Evolutionary conservation across 2,329 filamentous ascomycete genomes (phyloP).

Genomic region (Botrytis paeoniae): DNA sequence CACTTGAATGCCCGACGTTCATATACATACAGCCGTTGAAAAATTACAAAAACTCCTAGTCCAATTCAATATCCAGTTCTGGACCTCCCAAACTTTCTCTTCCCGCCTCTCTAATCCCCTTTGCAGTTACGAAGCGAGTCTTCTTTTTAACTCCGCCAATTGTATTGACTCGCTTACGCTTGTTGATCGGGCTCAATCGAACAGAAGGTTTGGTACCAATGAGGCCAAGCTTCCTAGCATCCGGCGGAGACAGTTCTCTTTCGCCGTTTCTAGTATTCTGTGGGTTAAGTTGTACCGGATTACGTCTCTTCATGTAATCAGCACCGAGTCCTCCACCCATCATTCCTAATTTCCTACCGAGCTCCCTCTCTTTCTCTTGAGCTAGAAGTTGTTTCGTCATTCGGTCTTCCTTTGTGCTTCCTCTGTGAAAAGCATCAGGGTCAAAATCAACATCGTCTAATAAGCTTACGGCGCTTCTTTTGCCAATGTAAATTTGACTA

Average conservation of each 20-base stretch:
- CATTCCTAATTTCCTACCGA: constrained; percentile 64
- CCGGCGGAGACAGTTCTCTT: constrained; percentile 38
- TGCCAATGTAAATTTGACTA: constrained; percentile 51
- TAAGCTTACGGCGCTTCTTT: constrained; percentile 56
- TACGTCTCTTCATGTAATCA: constrained; percentile 60
- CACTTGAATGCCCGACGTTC: neutral
- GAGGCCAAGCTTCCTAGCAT: constrained; percentile 47
- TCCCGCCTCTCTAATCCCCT: constrained; percentile 73
- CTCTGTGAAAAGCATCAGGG: constrained; percentile 48
- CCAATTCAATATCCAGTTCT: constrained; percentile 14
- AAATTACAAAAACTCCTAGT: constrained; percentile 3
- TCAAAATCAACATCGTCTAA: constrained; percentile 64
- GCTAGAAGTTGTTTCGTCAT: constrained; percentile 62
- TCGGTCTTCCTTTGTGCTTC: constrained; percentile 62
- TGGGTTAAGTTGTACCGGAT: constrained; percentile 21
- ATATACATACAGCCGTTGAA: neutral
- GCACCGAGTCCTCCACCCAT: constrained; percentile 64
- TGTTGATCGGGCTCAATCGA: constrained; percentile 54
- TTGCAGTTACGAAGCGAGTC: constrained; percentile 75
- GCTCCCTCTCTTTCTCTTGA: constrained; percentile 68
- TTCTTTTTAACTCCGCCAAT: constrained; percentile 56
- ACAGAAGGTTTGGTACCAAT: constrained; percentile 45
- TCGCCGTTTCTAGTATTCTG: constrained; percentile 16
- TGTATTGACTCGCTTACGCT: constrained; percentile 53
- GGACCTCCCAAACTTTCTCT: constrained; percentile 66